Percentiles rank a stretch among this genome's conserved stretches.
Conservation (phyloP, 441 rosid genomes). For the Theobroma grandiflorum region DNA sequence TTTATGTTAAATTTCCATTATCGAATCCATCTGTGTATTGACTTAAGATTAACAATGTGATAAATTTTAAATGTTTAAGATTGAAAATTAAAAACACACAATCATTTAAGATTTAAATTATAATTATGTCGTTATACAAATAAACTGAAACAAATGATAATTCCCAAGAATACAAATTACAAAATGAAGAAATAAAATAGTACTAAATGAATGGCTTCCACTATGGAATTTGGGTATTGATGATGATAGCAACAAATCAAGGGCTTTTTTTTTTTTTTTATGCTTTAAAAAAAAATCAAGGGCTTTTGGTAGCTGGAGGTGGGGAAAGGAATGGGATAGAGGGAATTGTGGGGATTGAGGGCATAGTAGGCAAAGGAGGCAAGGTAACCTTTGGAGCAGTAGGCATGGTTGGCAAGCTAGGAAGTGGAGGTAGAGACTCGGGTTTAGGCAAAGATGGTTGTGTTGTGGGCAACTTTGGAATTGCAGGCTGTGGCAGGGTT, state of each 20-base stretch:
- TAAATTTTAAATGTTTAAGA: no score
- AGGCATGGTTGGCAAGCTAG: conserved; percentile 17
- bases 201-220: neutral
- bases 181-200: neutral
- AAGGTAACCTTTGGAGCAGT: conserved; percentile 28
- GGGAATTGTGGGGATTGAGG: conserved; percentile 2
- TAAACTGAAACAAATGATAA: neutral
- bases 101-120: no score
- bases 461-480: conserved; percentile 27
- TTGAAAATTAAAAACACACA: no score
- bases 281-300: neutral
- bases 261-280: no score
- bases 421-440: conserved; percentile 24
- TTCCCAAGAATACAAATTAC: neutral
- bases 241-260: neutral
- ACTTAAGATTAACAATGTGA: no score
- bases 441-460: conserved; percentile 26
- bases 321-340: conserved; percentile 6
- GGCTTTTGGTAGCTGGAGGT: conserved; percentile 4
- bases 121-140: neutral
- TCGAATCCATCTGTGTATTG: no score
- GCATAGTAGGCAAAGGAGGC: conserved; percentile 28
- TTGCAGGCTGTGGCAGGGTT: neutral
- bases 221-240: neutral
- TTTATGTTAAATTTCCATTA: no score